A percentile compares a stretch with the other conserved stretches of the same genome.
Conservation (phyloP, 2,329 filamentous ascomycete genomes). For the Sporothrix euskadiensis region DNA sequence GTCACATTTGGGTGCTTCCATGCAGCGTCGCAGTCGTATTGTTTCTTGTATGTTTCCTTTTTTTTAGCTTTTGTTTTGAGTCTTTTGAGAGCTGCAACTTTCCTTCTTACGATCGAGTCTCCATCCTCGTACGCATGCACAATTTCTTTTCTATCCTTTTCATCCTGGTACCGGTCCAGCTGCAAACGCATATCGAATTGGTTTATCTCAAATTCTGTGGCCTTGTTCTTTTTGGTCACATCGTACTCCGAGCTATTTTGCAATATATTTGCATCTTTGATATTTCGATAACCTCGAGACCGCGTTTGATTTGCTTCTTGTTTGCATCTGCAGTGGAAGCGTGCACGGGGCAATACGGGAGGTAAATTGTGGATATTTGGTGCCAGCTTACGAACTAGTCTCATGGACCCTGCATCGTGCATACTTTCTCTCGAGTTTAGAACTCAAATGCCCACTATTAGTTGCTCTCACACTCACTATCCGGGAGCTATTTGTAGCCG, state of each 20-base stretch:
- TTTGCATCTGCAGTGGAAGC: background rate
- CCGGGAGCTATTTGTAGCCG: background rate
- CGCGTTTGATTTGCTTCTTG: background rate
- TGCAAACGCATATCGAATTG: background rate
- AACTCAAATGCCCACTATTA: background rate
- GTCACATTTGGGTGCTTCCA: background rate
- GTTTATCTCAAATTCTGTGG: background rate
- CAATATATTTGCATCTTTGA: background rate
- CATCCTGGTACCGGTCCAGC: background rate
- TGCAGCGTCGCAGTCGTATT: background rate
- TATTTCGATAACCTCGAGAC: background rate
- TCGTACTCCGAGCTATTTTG: background rate
- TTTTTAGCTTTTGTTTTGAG: background rate
- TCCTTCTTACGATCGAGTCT: background rate
- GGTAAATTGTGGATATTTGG: conserved; percentile 14
- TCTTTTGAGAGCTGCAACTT: background rate
- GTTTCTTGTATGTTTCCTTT: background rate
- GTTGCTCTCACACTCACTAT: background rate
- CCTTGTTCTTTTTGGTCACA: background rate
- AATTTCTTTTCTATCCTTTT: background rate
- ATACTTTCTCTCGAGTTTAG: background rate
- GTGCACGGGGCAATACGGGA: conserved; percentile 17
- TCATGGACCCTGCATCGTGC: background rate
- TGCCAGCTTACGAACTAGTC: background rate
- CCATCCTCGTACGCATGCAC: conserved; percentile 3